Conservation (phyloP, 2,329 filamentous ascomycete genomes). For the Xylariaceae sp. region DNA sequence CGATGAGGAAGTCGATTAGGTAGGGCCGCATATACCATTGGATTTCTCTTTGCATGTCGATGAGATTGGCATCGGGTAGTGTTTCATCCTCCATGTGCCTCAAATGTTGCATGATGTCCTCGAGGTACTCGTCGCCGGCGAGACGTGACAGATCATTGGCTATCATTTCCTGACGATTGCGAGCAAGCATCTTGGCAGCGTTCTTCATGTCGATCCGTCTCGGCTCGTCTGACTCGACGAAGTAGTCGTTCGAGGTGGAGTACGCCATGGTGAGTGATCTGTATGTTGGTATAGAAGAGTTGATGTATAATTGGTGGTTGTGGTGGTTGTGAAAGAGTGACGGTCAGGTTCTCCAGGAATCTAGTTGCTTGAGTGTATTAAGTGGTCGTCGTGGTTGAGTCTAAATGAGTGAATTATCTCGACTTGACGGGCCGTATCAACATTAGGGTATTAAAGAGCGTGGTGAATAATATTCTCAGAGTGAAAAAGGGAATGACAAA, state of each 20-base stretch:
- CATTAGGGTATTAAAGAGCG: conserved; percentile 59
- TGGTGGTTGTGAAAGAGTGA: conserved; percentile 39
- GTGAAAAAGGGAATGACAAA: conserved; percentile 51
- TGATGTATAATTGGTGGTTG: conserved; percentile 23
- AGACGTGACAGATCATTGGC: conserved; percentile 82
- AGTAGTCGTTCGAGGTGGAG: conserved; percentile 44
- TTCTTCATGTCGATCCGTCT: conserved; percentile 66
- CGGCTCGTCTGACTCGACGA: conserved; percentile 54
- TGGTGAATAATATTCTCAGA: conserved; percentile 42
- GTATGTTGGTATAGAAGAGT: conserved; percentile 29
- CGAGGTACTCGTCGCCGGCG: conserved; percentile 85
- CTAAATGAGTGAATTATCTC: conserved; percentile 42
- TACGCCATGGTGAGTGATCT: conserved; percentile 43
- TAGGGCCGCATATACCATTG: conserved; percentile 99
- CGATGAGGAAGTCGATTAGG: conserved; percentile 94
- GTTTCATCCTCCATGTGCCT: conserved; percentile 93
- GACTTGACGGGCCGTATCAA: conserved; percentile 43
- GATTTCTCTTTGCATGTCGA: conserved; percentile 98
- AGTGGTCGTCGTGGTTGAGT: conserved; percentile 32
- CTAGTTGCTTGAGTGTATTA: conserved; percentile 36
- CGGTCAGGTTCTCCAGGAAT: conserved; percentile 51
- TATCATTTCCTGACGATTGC: conserved; percentile 81
- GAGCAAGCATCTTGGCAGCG: conserved; percentile 71
- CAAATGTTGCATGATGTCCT: conserved; percentile 93
- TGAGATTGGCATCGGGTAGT: conserved; percentile 90